phyloP scores from a whole-genome alignment of 208 protist genomes.

The Herpetomonas samuelpessoai region DNA sequence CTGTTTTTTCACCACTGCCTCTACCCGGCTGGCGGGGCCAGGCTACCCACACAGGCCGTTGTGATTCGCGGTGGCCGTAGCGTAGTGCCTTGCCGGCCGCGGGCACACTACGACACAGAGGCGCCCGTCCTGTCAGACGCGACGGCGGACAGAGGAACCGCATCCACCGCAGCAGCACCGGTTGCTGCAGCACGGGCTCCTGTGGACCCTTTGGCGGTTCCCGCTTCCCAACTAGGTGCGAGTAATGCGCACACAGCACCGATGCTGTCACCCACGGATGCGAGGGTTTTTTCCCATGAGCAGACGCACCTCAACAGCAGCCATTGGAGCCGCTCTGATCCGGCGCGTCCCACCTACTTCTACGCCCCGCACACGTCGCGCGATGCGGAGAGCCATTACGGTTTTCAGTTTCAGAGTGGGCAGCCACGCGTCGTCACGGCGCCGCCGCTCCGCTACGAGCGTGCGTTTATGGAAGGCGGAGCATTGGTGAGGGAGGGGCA shows the following conservation, averaged over 20 bases:
- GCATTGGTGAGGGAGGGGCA: too few relatives aligned
- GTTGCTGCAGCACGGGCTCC: background rate
- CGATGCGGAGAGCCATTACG: background rate
- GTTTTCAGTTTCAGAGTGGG: background rate
- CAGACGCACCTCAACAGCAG: background rate
- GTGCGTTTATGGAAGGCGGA: too few relatives aligned
- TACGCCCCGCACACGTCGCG: constrained; percentile 14
- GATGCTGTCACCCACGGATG: background rate
- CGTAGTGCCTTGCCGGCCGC: constrained; percentile 8
- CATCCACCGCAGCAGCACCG: too few relatives aligned
- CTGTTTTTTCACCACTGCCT: constrained; percentile 84
- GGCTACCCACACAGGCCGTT: constrained; percentile 63
- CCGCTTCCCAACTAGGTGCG: constrained; percentile 17
- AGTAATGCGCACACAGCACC: constrained; percentile 1
- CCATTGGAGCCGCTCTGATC: constrained; percentile 13
- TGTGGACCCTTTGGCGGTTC: constrained; percentile 31
- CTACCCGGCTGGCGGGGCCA: constrained; percentile 66
- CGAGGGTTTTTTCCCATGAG: background rate
- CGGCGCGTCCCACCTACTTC: constrained; percentile 32
- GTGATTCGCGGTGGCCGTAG: constrained; percentile 59
- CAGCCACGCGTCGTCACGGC: background rate
- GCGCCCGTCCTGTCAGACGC: too few relatives aligned
- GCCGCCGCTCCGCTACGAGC: background rate
- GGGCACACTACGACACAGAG: background rate
- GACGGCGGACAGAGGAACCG: background rate